These are phyloP conservation scores for Pseudonitzschia delicatissima DNA, from an alignment of 108 stramenopile species.

Conservation along the genomic window DNA sequence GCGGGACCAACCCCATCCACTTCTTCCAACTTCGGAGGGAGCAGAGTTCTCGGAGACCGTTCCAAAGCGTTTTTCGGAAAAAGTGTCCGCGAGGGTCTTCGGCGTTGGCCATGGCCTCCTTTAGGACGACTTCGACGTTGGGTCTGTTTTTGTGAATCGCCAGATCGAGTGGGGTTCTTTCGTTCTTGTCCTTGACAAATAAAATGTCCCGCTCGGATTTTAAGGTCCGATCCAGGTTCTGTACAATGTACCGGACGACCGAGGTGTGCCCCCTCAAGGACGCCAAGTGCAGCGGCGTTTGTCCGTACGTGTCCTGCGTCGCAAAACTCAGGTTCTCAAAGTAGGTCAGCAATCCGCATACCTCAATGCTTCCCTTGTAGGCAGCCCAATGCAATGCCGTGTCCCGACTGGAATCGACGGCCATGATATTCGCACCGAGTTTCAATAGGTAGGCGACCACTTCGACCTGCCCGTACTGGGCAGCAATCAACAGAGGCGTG, in stretches of 20 bases:
- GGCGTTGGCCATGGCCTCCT: constrained; percentile 47
- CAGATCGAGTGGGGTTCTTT: constrained; percentile 69
- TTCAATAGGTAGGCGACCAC: constrained; percentile 85
- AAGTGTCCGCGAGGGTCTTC: constrained; percentile 36
- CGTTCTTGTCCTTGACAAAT: constrained; percentile 67
- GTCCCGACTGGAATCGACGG: constrained; percentile 82
- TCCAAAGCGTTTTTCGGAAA: constrained; percentile 25
- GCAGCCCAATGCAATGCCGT: constrained; percentile 96
- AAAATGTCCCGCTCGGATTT: constrained; percentile 12
- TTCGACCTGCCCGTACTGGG: constrained; percentile 93
- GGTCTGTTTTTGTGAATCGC: constrained; percentile 79
- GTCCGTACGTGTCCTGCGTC: constrained; percentile 83
- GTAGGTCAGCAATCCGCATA: constrained; percentile 85
- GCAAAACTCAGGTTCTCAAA: constrained; percentile 30
- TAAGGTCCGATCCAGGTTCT: constrained; percentile 15
- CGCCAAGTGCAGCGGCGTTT: constrained; percentile 94
- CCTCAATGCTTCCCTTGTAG: constrained; percentile 89
- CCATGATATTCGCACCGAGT: constrained; percentile 72
- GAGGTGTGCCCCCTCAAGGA: constrained; percentile 83
- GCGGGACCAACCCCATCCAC: constrained; percentile 67
- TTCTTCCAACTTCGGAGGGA: constrained; percentile 61
- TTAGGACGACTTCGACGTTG: constrained; percentile 56
- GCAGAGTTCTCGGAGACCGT: constrained; percentile 21
- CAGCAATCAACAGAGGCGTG: constrained; percentile 90
- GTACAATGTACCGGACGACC: constrained; percentile 72